Base-by-base conservation (phyloP, 192 early-diverging fungal species). In the Irineochytrium annulatum region DNA sequence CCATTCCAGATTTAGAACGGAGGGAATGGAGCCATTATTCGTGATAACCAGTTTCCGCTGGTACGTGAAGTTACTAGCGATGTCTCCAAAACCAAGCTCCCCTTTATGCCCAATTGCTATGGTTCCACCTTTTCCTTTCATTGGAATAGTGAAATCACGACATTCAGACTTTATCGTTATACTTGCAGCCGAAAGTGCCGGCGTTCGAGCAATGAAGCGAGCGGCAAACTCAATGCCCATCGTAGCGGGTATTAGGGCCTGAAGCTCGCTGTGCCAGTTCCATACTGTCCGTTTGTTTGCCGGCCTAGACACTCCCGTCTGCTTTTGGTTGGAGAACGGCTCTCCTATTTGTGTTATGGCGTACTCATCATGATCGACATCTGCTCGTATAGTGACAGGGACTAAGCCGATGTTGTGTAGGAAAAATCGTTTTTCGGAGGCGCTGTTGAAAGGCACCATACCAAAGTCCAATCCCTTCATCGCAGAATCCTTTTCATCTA, bases 81-180 rank as follows among this genome's bases (percentile, higher is more conserved):
- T 83, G 59, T 85, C 83, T 3, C 82, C 83, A 70, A 85, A 83
- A 41, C 55, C 70, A 0, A 85, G 63, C 67, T 85, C 82, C 1
- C 83, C 83, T 43, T 57, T 73, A 53, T 85, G 83, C 2, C 65
- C 43, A 24, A 85, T 52, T 24, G 73, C 43, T 35, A 85, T 74
- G 3, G 83, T 82, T 30, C 83, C 83, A 13, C 81, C 83, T 52
- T 81, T 81, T 30, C 77, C 78, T 34, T 69, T 56, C 59, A 80
- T 61, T 27, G 73, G 73, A 43, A 83, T 64, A 1, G 63, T 39
- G 20, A 75, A 54, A n/a, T 68, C 66, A 11, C 74, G 72, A 26
- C 69, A 59, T 8, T 84, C 74, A 4, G 83, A 85, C 27, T 58
- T 33, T 33, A 85, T 57, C 14, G 64, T 41, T n/a, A 84, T 68